Percentiles rank a stretch among this genome's conserved stretches.
These are phyloP conservation scores for Cyathus striatus DNA, from an alignment of 768 basidiomycete species.

Conservation along the genomic window DNA sequence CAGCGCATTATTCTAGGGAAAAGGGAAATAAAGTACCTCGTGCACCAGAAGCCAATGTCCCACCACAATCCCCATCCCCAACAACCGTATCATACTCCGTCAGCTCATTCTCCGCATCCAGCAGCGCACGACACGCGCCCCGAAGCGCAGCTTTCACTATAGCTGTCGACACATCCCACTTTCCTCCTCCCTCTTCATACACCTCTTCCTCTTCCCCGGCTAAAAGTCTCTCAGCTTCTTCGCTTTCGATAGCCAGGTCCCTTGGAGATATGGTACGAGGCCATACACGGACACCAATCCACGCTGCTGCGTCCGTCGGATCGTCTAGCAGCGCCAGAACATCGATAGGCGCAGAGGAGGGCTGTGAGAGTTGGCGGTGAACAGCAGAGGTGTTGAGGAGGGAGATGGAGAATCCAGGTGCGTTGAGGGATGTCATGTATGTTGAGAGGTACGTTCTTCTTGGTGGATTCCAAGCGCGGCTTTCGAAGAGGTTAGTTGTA, in stretches of 20 bases:
- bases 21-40: slow-evolving; percentile 17
- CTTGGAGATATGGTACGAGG: neutral
- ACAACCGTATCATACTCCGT: slow-evolving; percentile 56
- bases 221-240: neutral
- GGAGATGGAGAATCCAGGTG: slow-evolving; percentile 54
- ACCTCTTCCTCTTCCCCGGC: slow-evolving; percentile 12
- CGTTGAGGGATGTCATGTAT: slow-evolving; percentile 58
- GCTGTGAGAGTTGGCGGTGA: slow-evolving; percentile 4
- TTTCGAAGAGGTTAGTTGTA: too few species aligned
- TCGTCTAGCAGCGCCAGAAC: slow-evolving; percentile 33
- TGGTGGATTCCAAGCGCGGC: too few species aligned
- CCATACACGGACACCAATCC: neutral
- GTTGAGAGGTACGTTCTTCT: slow-evolving; percentile 42
- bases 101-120: slow-evolving; percentile 43
- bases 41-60: slow-evolving; percentile 49
- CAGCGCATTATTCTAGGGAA: too few species aligned
- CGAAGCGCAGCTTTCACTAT: slow-evolving; percentile 18
- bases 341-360: slow-evolving; percentile 5
- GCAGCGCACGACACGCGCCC: slow-evolving; percentile 34
- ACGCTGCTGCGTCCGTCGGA: slow-evolving; percentile 35
- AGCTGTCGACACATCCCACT: neutral
- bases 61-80: slow-evolving; percentile 62
- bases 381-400: slow-evolving; percentile 40
- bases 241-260: neutral
- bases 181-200: neutral